Evolutionary conservation across 1,284 basidiomycete species (phyloP).

Genomic region (Exobasidium rhododendri): DNA sequence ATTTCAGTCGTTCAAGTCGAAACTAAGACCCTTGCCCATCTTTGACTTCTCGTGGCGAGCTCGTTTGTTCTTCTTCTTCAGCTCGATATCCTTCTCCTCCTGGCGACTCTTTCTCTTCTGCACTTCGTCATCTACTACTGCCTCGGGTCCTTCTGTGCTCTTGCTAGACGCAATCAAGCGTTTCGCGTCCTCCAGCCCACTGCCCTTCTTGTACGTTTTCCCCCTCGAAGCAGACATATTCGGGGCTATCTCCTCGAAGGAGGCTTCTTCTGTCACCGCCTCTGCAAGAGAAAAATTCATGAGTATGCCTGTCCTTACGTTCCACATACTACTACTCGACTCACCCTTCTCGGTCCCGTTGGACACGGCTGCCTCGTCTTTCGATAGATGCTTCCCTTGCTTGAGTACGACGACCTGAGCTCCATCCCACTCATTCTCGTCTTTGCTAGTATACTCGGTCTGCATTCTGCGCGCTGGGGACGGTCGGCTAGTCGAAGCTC

Average conservation of each 20-base stretch:
- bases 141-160: neutral
- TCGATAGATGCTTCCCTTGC: conserved; percentile 36
- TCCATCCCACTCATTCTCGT: conserved; percentile 22
- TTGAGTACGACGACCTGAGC: conserved; percentile 45
- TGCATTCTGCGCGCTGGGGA: neutral
- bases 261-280: neutral
- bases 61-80: conserved; percentile 11
- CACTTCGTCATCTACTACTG: neutral
- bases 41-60: conserved; percentile 20
- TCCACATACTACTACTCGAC: no score
- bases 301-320: no score
- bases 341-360: neutral
- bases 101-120: conserved; percentile 1
- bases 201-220: neutral
- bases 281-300: no score
- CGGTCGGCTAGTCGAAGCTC: neutral
- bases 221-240: neutral
- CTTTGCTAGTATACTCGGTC: neutral
- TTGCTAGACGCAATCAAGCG: conserved; percentile 6
- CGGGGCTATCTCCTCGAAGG: neutral
- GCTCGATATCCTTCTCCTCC: conserved; percentile 3
- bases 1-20: conserved; percentile 28
- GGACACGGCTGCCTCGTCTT: conserved; percentile 21
- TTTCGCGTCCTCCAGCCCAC: conserved; percentile 2
- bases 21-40: conserved; percentile 31